These are phyloP conservation scores for Primulina eburnea DNA, from an alignment of 257 asterid genomes.

Conservation along the genomic window DNA sequence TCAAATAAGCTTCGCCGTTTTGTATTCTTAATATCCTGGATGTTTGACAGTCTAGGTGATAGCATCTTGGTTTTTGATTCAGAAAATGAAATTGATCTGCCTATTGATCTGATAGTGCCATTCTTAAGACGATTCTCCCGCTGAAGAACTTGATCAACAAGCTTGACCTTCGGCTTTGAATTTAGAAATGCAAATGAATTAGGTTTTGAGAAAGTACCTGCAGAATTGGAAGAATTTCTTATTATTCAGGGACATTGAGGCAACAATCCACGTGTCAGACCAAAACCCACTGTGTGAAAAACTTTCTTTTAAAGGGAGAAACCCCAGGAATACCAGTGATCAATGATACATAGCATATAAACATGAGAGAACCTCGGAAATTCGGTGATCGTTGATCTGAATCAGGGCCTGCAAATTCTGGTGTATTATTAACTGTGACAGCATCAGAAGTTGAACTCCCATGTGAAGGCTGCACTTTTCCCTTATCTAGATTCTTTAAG, in stretches of 20 bases:
- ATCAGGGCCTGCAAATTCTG: conserved; percentile 46
- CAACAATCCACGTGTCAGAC: conserved; percentile 18
- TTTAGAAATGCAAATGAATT: conserved; percentile 63
- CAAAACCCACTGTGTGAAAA: conserved; percentile 17
- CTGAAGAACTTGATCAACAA: conserved; percentile 62
- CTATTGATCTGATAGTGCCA: conserved; percentile 52
- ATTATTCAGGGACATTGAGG: conserved; percentile 14
- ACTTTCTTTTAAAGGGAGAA: conserved; percentile 5
- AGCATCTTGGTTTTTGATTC: conserved; percentile 68
- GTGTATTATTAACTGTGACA: conserved; percentile 32
- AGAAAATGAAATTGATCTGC: conserved; percentile 63
- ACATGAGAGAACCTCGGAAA: conserved; percentile 47
- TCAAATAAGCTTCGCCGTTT: conserved; percentile 56
- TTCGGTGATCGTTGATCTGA: conserved; percentile 42
- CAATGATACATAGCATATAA: conserved; percentile 16
- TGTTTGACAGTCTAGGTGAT: conserved; percentile 54
- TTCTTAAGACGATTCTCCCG: conserved; percentile 69
- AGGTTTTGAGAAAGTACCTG: conserved; percentile 76
- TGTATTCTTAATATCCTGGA: conserved; percentile 50
- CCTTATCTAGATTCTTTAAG: conserved; percentile 51
- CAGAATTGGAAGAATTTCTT: conserved; percentile 26
- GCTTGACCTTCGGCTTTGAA: conserved; percentile 71
- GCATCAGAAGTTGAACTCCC: conserved; percentile 37
- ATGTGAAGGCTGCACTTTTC: conserved; percentile 43
- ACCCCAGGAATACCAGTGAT: conserved; percentile 18